Percentiles rank a stretch among this genome's conserved stretches.
Conservation (phyloP, 495 filamentous ascomycete genomes). For the Podospora didyma region DNA sequence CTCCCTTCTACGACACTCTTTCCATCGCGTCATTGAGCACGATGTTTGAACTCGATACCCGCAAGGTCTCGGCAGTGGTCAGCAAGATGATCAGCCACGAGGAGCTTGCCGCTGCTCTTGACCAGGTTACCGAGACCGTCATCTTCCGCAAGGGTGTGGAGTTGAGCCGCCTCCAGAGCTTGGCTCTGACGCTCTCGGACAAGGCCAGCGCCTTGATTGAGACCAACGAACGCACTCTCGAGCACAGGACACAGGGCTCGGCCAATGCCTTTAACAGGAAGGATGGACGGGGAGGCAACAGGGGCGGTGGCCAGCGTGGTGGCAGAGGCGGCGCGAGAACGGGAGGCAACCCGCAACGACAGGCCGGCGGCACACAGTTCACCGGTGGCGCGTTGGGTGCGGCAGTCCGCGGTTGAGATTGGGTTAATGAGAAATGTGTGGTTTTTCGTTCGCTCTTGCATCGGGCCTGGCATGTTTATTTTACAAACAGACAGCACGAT, state of each 20-base stretch:
- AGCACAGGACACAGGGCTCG: slow-evolving; percentile 93
- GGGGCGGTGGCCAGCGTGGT: slow-evolving; percentile 60
- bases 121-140: slow-evolving; percentile 96
- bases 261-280: slow-evolving; percentile 91
- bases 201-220: slow-evolving; percentile 95
- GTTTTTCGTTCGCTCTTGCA: slow-evolving; percentile 28
- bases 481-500: slow-evolving; percentile 20
- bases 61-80: slow-evolving; percentile 90
- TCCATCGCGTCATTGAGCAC: slow-evolving; percentile 74
- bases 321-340: slow-evolving; percentile 62
- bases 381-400: slow-evolving; percentile 54
- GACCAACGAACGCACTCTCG: slow-evolving; percentile 92
- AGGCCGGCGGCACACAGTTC: slow-evolving; percentile 56
- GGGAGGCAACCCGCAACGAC: slow-evolving; percentile 49
- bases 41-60: slow-evolving; percentile 92
- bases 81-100: slow-evolving; percentile 99
- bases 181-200: slow-evolving; percentile 89
- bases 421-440: slow-evolving; percentile 11
- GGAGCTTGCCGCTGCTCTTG: slow-evolving; percentile 89
- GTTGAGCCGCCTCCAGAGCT: slow-evolving; percentile 88
- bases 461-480: slow-evolving; percentile 29
- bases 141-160: slow-evolving; percentile 99
- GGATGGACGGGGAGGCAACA: slow-evolving; percentile 72
- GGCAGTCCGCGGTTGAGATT: slow-evolving; percentile 47
- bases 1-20: slow-evolving; percentile 97